These are phyloP conservation scores for Termitomyces sp. DNA, from an alignment of 768 basidiomycete species.

Conservation along the genomic window DNA sequence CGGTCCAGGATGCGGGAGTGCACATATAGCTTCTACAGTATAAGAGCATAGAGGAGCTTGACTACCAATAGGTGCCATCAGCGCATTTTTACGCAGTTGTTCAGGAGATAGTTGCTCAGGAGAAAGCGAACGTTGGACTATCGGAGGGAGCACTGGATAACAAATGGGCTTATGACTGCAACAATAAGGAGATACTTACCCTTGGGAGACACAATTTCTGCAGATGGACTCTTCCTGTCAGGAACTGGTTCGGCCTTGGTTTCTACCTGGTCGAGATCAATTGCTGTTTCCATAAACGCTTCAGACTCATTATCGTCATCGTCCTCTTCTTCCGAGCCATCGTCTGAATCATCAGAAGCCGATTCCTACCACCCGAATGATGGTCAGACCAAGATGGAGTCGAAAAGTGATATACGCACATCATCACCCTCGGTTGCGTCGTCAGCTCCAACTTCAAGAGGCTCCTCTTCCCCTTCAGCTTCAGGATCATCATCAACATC, in stretches of 20 bases:
- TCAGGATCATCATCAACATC: conserved; percentile 44
- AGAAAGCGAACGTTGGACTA: conserved; percentile 35
- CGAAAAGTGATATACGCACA: conserved; percentile 34
- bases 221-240: conserved; percentile 5
- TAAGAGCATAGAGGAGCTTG: conserved; percentile 50
- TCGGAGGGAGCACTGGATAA: conserved; percentile 14
- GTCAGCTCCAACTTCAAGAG: conserved; percentile 37
- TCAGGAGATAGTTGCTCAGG: conserved; percentile 28
- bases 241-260: conserved; percentile 16
- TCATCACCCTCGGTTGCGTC: conserved; percentile 70
- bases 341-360: conserved; percentile 54
- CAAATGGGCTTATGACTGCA: not conserved
- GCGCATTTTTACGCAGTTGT: conserved; percentile 39
- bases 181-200: conserved; percentile 1
- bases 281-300: conserved; percentile 19
- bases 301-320: conserved; percentile 35
- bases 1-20: conserved; percentile 83
- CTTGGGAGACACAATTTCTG: conserved; percentile 7
- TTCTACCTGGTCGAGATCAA: conserved; percentile 18
- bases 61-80: conserved; percentile 28
- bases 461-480: conserved; percentile 47
- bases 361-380: conserved; percentile 40
- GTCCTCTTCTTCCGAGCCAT: conserved; percentile 42
- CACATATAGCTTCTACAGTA: conserved; percentile 87
- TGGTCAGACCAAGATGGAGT: conserved; percentile 1